Percentiles rank a stretch among this genome's conserved stretches.
Evolutionary conservation across 768 basidiomycete genomes (phyloP).

Genomic region (Royoungia palumana): DNA sequence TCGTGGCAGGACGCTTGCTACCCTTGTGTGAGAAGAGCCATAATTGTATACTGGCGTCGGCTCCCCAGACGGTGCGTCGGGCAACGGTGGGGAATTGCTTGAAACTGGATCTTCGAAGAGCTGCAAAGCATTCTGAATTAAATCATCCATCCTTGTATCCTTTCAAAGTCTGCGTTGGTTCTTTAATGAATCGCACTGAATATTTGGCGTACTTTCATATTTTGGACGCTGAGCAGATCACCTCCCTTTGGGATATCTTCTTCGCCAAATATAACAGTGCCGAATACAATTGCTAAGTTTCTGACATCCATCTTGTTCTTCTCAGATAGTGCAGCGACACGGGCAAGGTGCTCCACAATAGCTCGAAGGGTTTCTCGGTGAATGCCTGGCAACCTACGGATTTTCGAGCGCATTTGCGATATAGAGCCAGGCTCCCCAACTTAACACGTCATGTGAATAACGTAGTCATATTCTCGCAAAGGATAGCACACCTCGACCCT

Average conservation of each 20-base stretch:
- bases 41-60: conserved; percentile 54
- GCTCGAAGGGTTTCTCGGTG: conserved; percentile 84
- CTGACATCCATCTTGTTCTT: conserved; percentile 94
- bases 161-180: conserved; percentile 22
- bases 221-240: conserved; percentile 74
- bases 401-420: conserved; percentile 83
- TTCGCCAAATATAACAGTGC: conserved; percentile 85
- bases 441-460: conserved; percentile 27
- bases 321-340: conserved; percentile 60
- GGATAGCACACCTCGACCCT: conserved; percentile 58
- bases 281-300: conserved; percentile 90
- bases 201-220: conserved; percentile 56
- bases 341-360: conserved; percentile 77
- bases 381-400: conserved; percentile 75
- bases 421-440: conserved; percentile 64
- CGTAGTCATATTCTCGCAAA: neutral
- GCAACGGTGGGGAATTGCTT: conserved; percentile 62
- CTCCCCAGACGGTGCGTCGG: conserved; percentile 69
- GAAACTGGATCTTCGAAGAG: conserved; percentile 60
- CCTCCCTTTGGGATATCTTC: conserved; percentile 80
- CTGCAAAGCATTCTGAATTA: conserved; percentile 65
- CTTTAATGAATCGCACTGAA: conserved; percentile 32
- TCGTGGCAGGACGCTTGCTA: conserved; percentile 45
- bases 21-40: conserved; percentile 69
- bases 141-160: conserved; percentile 80